Evolutionary conservation across 805 yeast genomes (phyloP), one percentile per base, ranked within the genome.

Genomic region (Starmerella gropengiesseri): DNA sequence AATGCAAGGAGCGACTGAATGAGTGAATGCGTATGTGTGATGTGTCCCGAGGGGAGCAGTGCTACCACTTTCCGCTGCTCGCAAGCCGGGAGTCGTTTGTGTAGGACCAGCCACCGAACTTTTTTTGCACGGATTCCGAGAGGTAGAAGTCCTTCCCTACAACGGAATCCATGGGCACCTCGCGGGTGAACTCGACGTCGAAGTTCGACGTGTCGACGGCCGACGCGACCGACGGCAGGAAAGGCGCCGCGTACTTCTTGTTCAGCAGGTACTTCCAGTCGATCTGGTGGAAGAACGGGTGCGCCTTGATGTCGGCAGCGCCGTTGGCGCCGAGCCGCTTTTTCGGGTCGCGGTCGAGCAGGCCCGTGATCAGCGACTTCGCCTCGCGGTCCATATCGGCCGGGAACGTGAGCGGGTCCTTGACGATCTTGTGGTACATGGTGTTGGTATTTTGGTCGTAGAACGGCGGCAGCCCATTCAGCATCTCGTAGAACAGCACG

Each of bases 51-150:
- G 13, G 20, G 11, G 7, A 5, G n/a, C 11, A 7, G 14, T 16
- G 26, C 39, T 44, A 58, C 61, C 62, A 59, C 40, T 49, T 51
- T 9, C 60, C 61, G 33, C 60, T 54, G 37, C 53, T 49, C 7
- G 63, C 62, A 23, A 60, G 54, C 41, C 50, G 50, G 22, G 61
- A 52, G 37, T 57, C 60, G 39, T 52, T 56, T 8, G 64, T 59
- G 62, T 87, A 89, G 2, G 97, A 89, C 98, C 98, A 91, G 6
- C 98, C 97, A 36, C 95, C 97, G 68, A 91, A 91, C 64, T 91
- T 97, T 59, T 81, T 77, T 63, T 91, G 98, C n/a, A 91, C 95
- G 55, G 87, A 76, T 54, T 86, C 97, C 56, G 93, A 82, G 49
- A 91, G 70, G 53, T 74, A 84, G 37, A 52, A 59, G 47, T 62